Evolutionary conservation across 441 rosid genomes (phyloP), one percentile per base, ranked within the genome.

Genomic region (Daphne laureola): DNA sequence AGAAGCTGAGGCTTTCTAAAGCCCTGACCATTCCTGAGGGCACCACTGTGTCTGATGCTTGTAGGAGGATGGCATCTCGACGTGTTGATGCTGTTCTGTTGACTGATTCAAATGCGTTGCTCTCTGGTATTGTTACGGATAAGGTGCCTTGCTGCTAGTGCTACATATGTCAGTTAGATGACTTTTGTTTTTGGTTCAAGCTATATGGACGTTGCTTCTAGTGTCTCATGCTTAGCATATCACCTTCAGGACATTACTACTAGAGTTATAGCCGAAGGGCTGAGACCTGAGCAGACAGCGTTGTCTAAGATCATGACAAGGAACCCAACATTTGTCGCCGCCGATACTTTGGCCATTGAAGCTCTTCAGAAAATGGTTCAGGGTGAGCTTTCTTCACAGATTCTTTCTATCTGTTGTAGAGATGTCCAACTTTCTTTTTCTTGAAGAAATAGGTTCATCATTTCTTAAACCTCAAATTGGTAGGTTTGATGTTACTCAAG

Each of bases 341-440:
- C 97, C 0, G 97, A 86, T 58, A 67, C 98, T 1, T 74, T 86
- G 40, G 98, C 98, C 55, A 84, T 88, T 17, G 96, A 89, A 49
- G 98, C 98, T 52, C 96, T 92, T 53, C 94, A 86, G 64, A 92
- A 89, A 73, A 92, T 92, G 98, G 85, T 89, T 21, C 98, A 86
- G 54, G 98, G 98, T 89, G 61, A 58, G 81, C 50, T 68, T 47
- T 31, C 38, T 31, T 31, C 38, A 31, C 38, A 31, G 38, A 31
- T 31, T 31, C 38, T 31, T 31, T 31, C 38, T 31, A 31, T 31
- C 9, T 31, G 11, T 31, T 7, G 38, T 7, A 31, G 38, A 31
- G 38, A 31, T 7, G 8, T 31, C 38, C 38, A 7, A 31, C 11
- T 31, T 6, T 31, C 8, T 31, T 9, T 31, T 0, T 9, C 38